Conservation (phyloP, 805 yeast genomes). For the Candida gorgasii region DNA sequence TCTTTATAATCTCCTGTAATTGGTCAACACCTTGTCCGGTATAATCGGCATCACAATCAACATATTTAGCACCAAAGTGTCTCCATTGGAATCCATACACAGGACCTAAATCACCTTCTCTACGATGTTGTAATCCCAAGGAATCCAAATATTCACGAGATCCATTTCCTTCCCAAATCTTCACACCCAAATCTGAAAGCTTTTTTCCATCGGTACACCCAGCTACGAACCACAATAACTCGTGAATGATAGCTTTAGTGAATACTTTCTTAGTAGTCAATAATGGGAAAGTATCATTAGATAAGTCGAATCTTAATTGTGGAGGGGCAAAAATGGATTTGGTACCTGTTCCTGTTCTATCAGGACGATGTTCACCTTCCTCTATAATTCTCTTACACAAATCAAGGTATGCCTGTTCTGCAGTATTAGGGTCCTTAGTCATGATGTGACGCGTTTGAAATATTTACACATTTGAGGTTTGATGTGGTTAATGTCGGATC, state of each 20-base stretch:
- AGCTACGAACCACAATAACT: conserved; percentile 86
- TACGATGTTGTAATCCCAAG: conserved; percentile 73
- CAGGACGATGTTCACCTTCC: conserved; percentile 90
- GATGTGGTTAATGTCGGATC: background rate
- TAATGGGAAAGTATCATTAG: conserved; percentile 76
- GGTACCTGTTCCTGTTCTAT: conserved; percentile 98
- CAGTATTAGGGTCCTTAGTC: conserved; percentile 40
- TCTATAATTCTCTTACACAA: conserved; percentile 73
- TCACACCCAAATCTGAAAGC: conserved; percentile 82
- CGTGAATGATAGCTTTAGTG: conserved; percentile 84
- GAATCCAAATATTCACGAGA: conserved; percentile 86
- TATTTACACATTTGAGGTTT: no score
- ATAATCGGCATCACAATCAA: conserved; percentile 84
- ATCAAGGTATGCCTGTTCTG: conserved; percentile 86
- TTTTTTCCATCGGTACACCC: conserved; percentile 88
- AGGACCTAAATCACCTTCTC: conserved; percentile 96
- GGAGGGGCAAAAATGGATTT: conserved; percentile 92
- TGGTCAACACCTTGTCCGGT: conserved; percentile 90
- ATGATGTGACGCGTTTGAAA: conserved; percentile 14
- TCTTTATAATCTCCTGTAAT: conserved; percentile 73
- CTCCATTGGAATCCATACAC: conserved; percentile 99
- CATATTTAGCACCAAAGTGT: conserved; percentile 94
- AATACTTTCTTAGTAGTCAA: conserved; percentile 93
- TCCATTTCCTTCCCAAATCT: conserved; percentile 99
- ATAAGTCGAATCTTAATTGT: conserved; percentile 78